phyloP scores from a whole-genome alignment of 805 yeast genomes.

The Lipomyces spencermartinsiae region DNA sequence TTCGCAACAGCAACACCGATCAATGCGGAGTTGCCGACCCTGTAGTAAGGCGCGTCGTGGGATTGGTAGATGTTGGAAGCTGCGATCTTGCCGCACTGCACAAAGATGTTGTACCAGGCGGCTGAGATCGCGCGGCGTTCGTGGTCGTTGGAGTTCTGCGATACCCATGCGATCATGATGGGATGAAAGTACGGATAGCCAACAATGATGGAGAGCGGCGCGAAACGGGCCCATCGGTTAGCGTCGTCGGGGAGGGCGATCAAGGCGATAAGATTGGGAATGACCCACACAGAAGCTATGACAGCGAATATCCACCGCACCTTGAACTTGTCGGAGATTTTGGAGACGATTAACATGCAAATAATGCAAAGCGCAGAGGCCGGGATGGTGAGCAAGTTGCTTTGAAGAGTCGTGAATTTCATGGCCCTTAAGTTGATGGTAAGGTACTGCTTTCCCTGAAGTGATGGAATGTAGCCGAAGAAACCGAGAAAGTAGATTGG shows the following conservation, averaged over 20 bases:
- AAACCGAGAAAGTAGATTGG: slow-evolving; percentile 34
- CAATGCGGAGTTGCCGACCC: slow-evolving; percentile 58
- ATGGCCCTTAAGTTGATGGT: slow-evolving; percentile 56
- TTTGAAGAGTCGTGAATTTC: slow-evolving; percentile 59
- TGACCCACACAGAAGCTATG: slow-evolving; percentile 30
- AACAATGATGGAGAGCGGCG: slow-evolving; percentile 43
- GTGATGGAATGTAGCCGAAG: slow-evolving; percentile 36
- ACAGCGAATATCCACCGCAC: slow-evolving; percentile 35
- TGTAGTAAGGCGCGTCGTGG: slow-evolving; percentile 65
- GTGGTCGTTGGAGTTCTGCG: slow-evolving; percentile 66
- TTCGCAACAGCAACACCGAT: slow-evolving; percentile 33
- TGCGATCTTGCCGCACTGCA: slow-evolving; percentile 63
- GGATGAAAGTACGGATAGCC: slow-evolving; percentile 60
- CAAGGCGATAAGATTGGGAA: slow-evolving; percentile 42
- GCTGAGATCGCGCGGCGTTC: slow-evolving; percentile 67
- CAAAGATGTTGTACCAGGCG: slow-evolving; percentile 68
- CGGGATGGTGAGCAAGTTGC: slow-evolving; percentile 62
- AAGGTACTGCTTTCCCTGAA: slow-evolving; percentile 41
- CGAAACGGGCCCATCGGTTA: slow-evolving; percentile 37
- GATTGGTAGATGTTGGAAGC: slow-evolving; percentile 62
- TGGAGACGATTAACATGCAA: slow-evolving; percentile 42
- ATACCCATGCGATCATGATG: slow-evolving; percentile 63
- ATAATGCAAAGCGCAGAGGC: slow-evolving; percentile 43
- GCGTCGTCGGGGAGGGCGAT: slow-evolving; percentile 23
- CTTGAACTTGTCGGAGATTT: slow-evolving; percentile 29